Base-by-base conservation (phyloP, 2,329 filamentous ascomycete species). In the Trichoderma atroviride region DNA sequence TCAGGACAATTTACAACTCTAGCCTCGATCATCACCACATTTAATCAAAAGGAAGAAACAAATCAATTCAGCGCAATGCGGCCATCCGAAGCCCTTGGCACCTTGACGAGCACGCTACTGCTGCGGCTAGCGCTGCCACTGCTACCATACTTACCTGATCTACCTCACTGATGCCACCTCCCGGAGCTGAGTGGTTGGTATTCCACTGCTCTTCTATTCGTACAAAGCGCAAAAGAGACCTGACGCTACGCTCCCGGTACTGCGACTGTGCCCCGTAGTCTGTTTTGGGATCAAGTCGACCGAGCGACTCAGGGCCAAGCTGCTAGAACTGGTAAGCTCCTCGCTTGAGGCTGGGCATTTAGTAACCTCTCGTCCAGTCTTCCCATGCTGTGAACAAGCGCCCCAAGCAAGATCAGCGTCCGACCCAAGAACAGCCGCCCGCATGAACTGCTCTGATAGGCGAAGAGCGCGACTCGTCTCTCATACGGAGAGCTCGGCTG, bases 291-390 rank as follows among this genome's bases (percentile, higher is more conserved):
- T 29, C 40, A 24, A 47, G 27, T 35, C n/a, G 29, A 16, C 53
- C 57, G 63, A 24, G 22, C n/a, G 19, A 47, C 55, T 57, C 29
- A 33, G 29, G 40, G 29, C 10, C 40, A 10, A 37, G 40, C 10
- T 56, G 61, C 50, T 43, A 16, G 61, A 55, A 64, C 37, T 31
- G 33, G 61, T 40, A 55, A 53, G 22, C 27, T 52, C 19, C 29
- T 66, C 64, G 37, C 64, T 67, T 67, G 64, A 29, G 33, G 40
- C 37, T 33, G 57, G 40, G 57, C 57, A 16, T 59, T 43, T 22
- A 37, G 58, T 67, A 50, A 59, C 55, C 40, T 67, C 64, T 52
- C 29, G 58, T 50, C 35, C 55, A 24, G 64, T 24, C 19, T 13
- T 16, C 55, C 27, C 29, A 1, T 5, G 13, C 9, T 24, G 7